Conservation (phyloP, 2,329 filamentous ascomycete species). For the Aspergillus tanneri region DNA sequence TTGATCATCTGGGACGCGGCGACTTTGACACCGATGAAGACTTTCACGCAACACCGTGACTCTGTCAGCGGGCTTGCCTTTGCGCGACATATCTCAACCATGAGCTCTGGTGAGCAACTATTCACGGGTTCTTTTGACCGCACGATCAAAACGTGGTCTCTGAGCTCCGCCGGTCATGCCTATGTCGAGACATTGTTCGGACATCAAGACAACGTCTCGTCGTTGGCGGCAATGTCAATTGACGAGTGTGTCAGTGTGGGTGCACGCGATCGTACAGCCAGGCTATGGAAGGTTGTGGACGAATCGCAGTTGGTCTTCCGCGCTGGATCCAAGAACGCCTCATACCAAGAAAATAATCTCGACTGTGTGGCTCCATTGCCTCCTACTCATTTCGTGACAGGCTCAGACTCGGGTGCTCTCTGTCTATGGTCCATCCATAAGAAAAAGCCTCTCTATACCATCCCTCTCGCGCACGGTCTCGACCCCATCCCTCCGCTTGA, state of each 20-base stretch:
- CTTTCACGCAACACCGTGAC: conserved; percentile 90
- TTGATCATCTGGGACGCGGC: conserved; percentile 86
- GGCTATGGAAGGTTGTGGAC: conserved; percentile 94
- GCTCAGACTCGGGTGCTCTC: conserved; percentile 84
- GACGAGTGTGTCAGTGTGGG: conserved; percentile 92
- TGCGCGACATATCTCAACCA: conserved; percentile 65
- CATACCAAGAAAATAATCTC: conserved; percentile 75
- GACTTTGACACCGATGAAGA: conserved; percentile 72
- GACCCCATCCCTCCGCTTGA: conserved; percentile 68
- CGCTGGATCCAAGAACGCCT: conserved; percentile 59
- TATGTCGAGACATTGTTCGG: conserved; percentile 96
- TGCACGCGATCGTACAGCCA: conserved; percentile 83
- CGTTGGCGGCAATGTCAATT: conserved; percentile 76
- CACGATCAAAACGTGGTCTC: conserved; percentile 91
- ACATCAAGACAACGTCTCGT: conserved; percentile 86
- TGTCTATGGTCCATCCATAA: conserved; percentile 86
- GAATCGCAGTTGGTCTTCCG: conserved; percentile 95
- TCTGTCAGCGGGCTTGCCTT: conserved; percentile 83
- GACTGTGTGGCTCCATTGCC: conserved; percentile 89
- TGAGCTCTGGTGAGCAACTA: conserved; percentile 69
- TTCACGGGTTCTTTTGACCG: conserved; percentile 89
- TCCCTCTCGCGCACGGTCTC: conserved; percentile 79
- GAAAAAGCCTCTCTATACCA: conserved; percentile 86
- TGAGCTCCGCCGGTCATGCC: conserved; percentile 73
- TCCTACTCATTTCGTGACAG: conserved; percentile 89